Percentiles rank a stretch among this genome's conserved stretches.
phyloP scores from a whole-genome alignment of 441 rosid species.

The California macrophylla region DNA sequence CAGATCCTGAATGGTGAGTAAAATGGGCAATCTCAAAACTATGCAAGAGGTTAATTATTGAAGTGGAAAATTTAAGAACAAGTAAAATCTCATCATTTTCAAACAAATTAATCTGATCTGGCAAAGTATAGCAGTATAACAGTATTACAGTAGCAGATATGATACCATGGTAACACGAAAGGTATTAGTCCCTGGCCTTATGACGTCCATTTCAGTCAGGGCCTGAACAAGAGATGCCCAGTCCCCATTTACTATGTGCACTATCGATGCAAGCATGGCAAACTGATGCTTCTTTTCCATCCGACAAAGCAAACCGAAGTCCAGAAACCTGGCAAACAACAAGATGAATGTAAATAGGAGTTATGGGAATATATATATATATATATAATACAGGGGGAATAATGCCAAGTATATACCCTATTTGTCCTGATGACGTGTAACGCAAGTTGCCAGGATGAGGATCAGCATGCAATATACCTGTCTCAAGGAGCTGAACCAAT shows the following conservation, averaged over 20 bases:
- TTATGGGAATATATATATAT: neutral
- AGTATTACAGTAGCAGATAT: slow-evolving; percentile 9
- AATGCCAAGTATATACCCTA: slow-evolving; percentile 47
- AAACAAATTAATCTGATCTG: slow-evolving; percentile 6
- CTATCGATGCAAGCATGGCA: slow-evolving; percentile 89
- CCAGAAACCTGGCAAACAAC: slow-evolving; percentile 55
- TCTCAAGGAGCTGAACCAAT: slow-evolving; percentile 84
- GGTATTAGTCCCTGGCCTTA: slow-evolving; percentile 65
- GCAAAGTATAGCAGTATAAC: slow-evolving; percentile 9
- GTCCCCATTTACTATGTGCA: slow-evolving; percentile 88
- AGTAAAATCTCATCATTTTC: slow-evolving; percentile 4
- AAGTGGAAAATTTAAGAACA: neutral
- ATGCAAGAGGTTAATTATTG: slow-evolving; percentile 2
- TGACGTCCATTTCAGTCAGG: slow-evolving; percentile 82
- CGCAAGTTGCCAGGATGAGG: slow-evolving; percentile 97
- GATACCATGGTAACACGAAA: slow-evolving; percentile 64
- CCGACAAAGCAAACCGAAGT: slow-evolving; percentile 86
- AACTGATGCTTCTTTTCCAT: slow-evolving; percentile 86
- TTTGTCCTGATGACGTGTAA: slow-evolving; percentile 64
- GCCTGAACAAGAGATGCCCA: slow-evolving; percentile 74
- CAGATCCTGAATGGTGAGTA: slow-evolving; percentile 53
- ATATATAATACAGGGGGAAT: slow-evolving; percentile 13
- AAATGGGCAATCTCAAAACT: slow-evolving; percentile 15
- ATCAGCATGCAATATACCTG: slow-evolving; percentile 93
- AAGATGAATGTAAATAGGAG: neutral